Evolutionary conservation across 768 basidiomycete genomes (phyloP), one percentile per base, ranked within the genome.

Genomic region (Lactifluus subvellereus): DNA sequence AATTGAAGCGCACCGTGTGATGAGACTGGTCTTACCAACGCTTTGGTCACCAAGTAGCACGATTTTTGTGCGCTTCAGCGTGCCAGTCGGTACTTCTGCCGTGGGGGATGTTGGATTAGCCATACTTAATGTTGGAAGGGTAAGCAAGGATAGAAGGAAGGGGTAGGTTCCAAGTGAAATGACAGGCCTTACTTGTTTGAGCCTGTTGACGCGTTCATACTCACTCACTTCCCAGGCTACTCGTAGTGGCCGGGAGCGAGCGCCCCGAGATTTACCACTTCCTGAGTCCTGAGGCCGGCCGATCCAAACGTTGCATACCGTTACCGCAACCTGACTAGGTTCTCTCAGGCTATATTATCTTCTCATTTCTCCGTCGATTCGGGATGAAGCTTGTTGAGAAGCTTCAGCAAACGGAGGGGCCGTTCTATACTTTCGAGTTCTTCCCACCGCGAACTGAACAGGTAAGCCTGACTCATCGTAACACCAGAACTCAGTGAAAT

Each of bases 11-110:
- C 73, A 94, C 84, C 97, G 85, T 60, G 97, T 98, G 74, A 99
- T 99, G 65, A 99, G 82, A 78, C 91, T 93, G 5, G 97, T 99
- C 84, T 99, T 99, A 51, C 97, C 97, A 57, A 98, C 97, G 69
- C 91, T 94, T 78, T 97, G 95, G 79, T 98, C 95, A 14, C 95
- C 95, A 13, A 98, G 84, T 49, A 98, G 82, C 22, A 97, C 95
- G 49, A 98, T 93, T 79, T 98, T 98, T 61, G 93, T 97, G 66
- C 95, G 89, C 75, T 95, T 97, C 57, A 92, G 87, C 38, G 93
- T 89, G 22, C 89, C 85, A 22, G 91, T 90, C 8, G 91, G 90
- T 76, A 93, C 91, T 73, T 94, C 91, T 2, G 89, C 82, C 9
- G 83, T 83, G 14, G 91, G 91, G 16, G 90, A 85, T 38, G 83